phyloP scores from a whole-genome alignment of 306 rosid species.

The Neltuma alba region DNA sequence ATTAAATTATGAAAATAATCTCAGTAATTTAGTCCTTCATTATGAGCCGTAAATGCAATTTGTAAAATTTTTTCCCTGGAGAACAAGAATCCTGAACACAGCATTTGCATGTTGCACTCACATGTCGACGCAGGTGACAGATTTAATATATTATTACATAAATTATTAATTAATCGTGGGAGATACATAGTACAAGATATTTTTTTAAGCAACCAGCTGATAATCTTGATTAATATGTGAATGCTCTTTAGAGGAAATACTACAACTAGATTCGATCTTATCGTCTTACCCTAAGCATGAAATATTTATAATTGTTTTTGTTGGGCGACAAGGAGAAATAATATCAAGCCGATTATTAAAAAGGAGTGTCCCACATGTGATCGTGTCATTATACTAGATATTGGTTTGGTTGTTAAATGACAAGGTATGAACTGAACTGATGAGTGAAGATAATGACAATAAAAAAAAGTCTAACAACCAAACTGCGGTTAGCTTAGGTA shows the following conservation, averaged over 20 bases:
- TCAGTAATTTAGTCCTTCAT: background rate
- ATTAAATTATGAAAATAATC: background rate
- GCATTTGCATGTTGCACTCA: background rate
- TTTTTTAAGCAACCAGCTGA: background rate
- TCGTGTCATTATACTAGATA: background rate
- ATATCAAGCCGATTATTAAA: background rate
- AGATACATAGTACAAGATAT: background rate
- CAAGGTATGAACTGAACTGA: background rate
- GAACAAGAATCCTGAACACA: background rate
- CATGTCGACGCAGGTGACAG: background rate
- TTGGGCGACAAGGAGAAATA: background rate
- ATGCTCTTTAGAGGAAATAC: background rate
- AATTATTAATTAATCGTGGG: background rate
- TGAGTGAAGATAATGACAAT: background rate
- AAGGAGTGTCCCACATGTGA: background rate
- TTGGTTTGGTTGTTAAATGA: background rate
- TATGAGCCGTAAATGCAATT: background rate
- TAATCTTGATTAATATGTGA: background rate
- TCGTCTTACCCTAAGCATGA: background rate
- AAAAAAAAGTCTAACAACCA: background rate
- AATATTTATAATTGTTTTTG: background rate
- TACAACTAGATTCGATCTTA: slow-evolving; percentile 7
- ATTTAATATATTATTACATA: background rate
- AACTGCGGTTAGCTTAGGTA: no score
- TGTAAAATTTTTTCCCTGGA: background rate